phyloP scores from a whole-genome alignment of 2,329 filamentous ascomycete genomes.

The Pseudocercospora pini-densiflorae region DNA sequence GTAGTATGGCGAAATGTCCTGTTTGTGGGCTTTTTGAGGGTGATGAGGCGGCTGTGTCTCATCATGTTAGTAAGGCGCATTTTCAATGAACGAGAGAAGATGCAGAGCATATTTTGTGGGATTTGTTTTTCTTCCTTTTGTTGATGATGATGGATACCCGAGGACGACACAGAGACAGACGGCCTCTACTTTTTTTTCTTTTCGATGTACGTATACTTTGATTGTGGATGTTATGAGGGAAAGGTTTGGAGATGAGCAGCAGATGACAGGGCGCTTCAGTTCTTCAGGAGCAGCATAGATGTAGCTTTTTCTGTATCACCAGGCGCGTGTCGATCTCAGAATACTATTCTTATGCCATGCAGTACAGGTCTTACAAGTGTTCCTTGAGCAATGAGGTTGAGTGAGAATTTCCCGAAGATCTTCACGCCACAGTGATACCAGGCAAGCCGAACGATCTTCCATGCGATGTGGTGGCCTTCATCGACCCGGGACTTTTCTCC shows the following conservation, averaged over 20 bases:
- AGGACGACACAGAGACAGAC: neutral
- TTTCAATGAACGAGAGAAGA: constrained; percentile 27
- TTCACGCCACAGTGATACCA: neutral
- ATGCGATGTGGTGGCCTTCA: neutral
- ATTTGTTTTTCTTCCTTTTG: no score
- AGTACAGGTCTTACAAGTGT: neutral
- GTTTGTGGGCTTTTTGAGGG: constrained; percentile 40
- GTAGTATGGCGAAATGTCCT: constrained; percentile 32
- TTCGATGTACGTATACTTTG: neutral
- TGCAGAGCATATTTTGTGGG: no score
- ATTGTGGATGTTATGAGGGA: neutral
- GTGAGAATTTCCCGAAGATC: neutral
- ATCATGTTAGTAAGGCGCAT: constrained; percentile 39
- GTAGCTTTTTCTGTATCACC: neutral
- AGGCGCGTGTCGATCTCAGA: neutral
- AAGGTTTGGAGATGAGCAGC: neutral
- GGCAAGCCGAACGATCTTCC: neutral
- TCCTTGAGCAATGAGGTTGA: neutral
- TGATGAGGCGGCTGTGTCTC: constrained; percentile 40
- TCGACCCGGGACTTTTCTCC: neutral
- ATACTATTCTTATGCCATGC: neutral
- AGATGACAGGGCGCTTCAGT: neutral
- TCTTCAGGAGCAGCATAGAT: neutral
- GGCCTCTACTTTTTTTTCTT: neutral
- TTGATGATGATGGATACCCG: constrained; percentile 12